Evolutionary conservation across 495 filamentous ascomycete species (phyloP).

Genomic region (Glarea lozoyensis): DNA sequence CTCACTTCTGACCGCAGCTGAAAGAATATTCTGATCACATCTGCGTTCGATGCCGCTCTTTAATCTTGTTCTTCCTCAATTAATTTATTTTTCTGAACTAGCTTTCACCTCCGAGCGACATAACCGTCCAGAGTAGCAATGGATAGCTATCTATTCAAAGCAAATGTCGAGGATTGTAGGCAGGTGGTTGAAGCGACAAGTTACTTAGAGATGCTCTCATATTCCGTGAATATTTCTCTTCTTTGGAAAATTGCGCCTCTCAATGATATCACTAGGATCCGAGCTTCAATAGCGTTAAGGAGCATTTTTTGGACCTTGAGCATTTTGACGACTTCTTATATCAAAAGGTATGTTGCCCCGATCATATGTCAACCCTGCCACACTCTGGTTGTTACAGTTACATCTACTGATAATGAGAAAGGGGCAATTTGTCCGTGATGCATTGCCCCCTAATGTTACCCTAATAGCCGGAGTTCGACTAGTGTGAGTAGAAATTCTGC

Average conservation of each 20-base stretch:
- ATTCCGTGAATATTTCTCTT: conserved; percentile 35
- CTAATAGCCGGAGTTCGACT: conserved; percentile 36
- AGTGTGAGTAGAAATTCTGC: conserved; percentile 41
- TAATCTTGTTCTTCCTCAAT: no score
- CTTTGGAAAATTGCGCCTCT: background rate
- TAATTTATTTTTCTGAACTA: no score
- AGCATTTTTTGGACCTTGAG: conserved; percentile 36
- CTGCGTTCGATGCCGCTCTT: no score
- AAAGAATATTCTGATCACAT: no score
- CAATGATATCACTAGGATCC: conserved; percentile 28
- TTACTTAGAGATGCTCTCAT: conserved; percentile 46
- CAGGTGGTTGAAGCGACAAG: conserved; percentile 37
- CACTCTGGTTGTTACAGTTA: background rate
- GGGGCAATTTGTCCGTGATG: conserved; percentile 38
- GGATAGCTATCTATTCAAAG: conserved; percentile 45
- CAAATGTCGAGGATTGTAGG: conserved; percentile 31
- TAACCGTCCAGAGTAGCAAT: conserved; percentile 28
- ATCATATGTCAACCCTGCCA: background rate
- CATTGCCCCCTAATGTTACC: conserved; percentile 29
- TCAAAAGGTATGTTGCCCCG: conserved; percentile 37
- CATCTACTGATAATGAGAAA: conserved; percentile 19
- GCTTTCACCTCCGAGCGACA: no score
- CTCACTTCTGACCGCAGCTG: no score
- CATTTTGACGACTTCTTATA: conserved; percentile 46
- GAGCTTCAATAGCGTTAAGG: conserved; percentile 33